Evolutionary conservation across 768 basidiomycete species (phyloP).

Genomic region (Candolleomyces aberdarensis): DNA sequence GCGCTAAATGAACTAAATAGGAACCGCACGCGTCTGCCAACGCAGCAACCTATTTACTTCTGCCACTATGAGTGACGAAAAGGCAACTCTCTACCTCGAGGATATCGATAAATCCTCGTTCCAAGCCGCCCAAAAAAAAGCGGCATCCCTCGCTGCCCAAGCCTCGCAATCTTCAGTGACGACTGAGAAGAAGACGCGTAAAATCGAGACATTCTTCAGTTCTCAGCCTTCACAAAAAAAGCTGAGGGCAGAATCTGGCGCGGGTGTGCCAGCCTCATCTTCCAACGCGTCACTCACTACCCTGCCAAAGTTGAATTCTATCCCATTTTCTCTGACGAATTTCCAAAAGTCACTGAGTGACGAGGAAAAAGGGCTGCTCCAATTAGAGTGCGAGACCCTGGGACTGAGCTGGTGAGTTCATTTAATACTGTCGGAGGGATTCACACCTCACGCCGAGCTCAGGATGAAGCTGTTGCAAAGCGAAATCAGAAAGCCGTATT

Average conservation of each 20-base stretch:
- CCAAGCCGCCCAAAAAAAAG: background rate
- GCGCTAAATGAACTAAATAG: background rate
- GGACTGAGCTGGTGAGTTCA: slow-evolving; percentile 64
- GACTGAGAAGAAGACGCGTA: too few species aligned
- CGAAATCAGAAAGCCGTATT: slow-evolving; percentile 77
- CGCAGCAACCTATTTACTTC: background rate
- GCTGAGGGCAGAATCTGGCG: background rate
- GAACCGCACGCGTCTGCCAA: background rate
- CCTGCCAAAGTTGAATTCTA: slow-evolving; percentile 49
- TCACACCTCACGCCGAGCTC: background rate
- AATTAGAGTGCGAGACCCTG: slow-evolving; percentile 71
- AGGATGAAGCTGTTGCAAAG: slow-evolving; percentile 76
- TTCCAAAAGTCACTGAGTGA: slow-evolving; percentile 54
- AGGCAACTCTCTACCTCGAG: slow-evolving; percentile 39
- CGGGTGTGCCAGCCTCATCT: background rate
- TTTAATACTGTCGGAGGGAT: background rate
- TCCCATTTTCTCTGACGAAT: slow-evolving; percentile 61
- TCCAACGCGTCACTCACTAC: background rate
- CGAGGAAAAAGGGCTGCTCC: slow-evolving; percentile 54
- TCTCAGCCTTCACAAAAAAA: background rate
- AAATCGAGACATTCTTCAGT: background rate
- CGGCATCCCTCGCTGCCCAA: background rate
- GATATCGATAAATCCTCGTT: slow-evolving; percentile 32
- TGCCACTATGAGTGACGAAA: background rate
- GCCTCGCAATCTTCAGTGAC: background rate